Evolutionary conservation across 2,329 filamentous ascomycete species (phyloP).

Genomic region (Aspergillus thermomutatus): DNA sequence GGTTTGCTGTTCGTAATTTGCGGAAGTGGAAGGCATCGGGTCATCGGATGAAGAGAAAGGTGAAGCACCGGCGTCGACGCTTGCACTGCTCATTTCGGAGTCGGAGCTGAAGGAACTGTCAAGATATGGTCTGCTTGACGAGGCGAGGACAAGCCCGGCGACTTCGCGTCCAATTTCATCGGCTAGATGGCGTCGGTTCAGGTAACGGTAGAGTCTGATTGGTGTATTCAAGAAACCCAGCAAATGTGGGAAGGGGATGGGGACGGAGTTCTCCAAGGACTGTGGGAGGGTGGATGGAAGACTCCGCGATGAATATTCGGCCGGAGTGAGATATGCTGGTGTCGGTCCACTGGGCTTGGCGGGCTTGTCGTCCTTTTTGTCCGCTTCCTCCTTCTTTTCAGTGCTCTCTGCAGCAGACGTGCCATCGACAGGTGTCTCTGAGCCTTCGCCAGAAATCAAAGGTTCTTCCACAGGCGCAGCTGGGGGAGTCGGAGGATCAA

Average conservation of each 20-base stretch:
- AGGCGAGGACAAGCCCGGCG: slow-evolving; percentile 72
- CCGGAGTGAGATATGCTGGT: slow-evolving; percentile 68
- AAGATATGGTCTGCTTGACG: slow-evolving; percentile 40
- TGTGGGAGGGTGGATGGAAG: slow-evolving; percentile 65
- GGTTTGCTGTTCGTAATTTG: slow-evolving; percentile 60
- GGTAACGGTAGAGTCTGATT: slow-evolving; percentile 78
- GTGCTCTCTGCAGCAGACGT: slow-evolving; percentile 24
- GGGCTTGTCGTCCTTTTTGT: slow-evolving; percentile 44
- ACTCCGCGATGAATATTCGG: slow-evolving; percentile 65
- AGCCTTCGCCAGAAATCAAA: slow-evolving; percentile 20
- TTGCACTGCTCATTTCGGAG: slow-evolving; percentile 15
- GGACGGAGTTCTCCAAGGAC: slow-evolving; percentile 68
- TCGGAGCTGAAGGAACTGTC: slow-evolving; percentile 22
- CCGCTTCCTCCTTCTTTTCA: slow-evolving; percentile 46
- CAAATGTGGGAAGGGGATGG: slow-evolving; percentile 80
- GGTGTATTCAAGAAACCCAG: slow-evolving; percentile 91
- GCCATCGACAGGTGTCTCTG: slow-evolving; percentile 26
- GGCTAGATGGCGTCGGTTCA: slow-evolving; percentile 77
- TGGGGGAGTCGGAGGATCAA: slow-evolving; percentile 49
- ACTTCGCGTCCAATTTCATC: slow-evolving; percentile 85
- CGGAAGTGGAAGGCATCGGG: slow-evolving; percentile 25
- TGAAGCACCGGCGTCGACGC: slow-evolving; percentile 17
- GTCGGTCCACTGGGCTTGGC: slow-evolving; percentile 57
- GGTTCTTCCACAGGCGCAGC: slow-evolving; percentile 19
- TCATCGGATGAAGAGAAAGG: slow-evolving; percentile 41